phyloP scores from a whole-genome alignment of 345 rosid species.

The Hevea brasiliensis region DNA sequence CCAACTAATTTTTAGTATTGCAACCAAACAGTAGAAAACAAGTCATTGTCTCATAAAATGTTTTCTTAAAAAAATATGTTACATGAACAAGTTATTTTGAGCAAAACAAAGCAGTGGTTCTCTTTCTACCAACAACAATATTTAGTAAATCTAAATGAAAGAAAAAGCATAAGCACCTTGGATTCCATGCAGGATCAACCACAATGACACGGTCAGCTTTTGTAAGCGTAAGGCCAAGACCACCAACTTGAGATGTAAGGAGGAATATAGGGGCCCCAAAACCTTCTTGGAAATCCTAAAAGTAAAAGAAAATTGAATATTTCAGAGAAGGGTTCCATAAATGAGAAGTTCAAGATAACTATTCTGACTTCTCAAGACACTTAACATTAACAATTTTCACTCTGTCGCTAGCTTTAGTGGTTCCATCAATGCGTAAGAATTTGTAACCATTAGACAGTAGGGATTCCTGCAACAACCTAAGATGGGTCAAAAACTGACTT shows the following conservation, averaged over 20 bases:
- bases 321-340: not conserved
- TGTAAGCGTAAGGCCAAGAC: slow-evolving; percentile 96
- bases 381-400: slow-evolving; percentile 73
- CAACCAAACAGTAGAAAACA: too few relatives aligned
- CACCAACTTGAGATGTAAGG: slow-evolving; percentile 97
- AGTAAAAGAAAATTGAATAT: slow-evolving; percentile 15
- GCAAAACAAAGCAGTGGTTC: not conserved
- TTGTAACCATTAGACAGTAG: slow-evolving; percentile 57
- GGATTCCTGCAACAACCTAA: slow-evolving; percentile 57
- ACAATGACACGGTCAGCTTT: slow-evolving; percentile 98
- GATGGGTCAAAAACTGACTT: slow-evolving; percentile 6
- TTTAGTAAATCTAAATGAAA: slow-evolving; percentile 2
- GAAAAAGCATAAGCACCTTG: slow-evolving; percentile 52
- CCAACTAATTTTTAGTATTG: too few relatives aligned
- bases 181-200: slow-evolving; percentile 99
- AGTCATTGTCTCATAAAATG: too few relatives aligned
- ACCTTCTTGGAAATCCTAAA: slow-evolving; percentile 87
- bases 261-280: slow-evolving; percentile 81
- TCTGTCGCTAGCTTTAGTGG: slow-evolving; percentile 84
- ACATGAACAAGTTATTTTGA: not conserved
- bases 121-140: not conserved
- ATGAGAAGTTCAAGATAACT: not conserved
- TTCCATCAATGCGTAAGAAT: slow-evolving; percentile 90
- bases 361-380: slow-evolving; percentile 18
- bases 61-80: too few relatives aligned